Percentiles rank a stretch among this genome's conserved stretches.
These are phyloP conservation scores for Marasmius oreades DNA, from an alignment of 1,284 basidiomycete genomes.

Conservation along the genomic window DNA sequence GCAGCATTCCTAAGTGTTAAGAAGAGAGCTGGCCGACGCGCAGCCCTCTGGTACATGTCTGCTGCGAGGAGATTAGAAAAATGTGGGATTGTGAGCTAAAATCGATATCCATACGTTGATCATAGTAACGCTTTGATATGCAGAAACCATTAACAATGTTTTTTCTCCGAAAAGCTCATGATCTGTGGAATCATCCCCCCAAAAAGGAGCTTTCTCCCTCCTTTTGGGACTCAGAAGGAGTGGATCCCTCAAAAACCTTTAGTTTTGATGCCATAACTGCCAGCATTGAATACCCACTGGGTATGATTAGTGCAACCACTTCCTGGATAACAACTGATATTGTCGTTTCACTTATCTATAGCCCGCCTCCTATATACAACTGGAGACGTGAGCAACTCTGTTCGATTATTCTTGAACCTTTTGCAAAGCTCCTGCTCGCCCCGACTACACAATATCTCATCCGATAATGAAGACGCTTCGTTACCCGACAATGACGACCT, in stretches of 20 bases:
- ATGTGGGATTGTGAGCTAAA: slow-evolving; percentile 65
- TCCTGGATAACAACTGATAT: slow-evolving; percentile 5
- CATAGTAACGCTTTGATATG: neutral
- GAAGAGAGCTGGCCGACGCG: slow-evolving; percentile 54
- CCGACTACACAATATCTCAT: slow-evolving; percentile 16
- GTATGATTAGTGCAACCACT: slow-evolving; percentile 31
- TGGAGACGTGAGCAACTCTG: slow-evolving; percentile 67
- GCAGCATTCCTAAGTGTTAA: slow-evolving; percentile 65
- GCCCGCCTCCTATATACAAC: slow-evolving; percentile 75
- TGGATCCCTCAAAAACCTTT: slow-evolving; percentile 29
- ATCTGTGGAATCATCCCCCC: slow-evolving; percentile 48
- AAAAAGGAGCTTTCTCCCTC: slow-evolving; percentile 65
- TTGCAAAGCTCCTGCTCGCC: slow-evolving; percentile 38
- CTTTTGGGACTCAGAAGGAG: slow-evolving; percentile 71
- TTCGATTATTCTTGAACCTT: slow-evolving; percentile 62
- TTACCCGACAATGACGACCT: slow-evolving; percentile 48
- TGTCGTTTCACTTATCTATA: slow-evolving; percentile 23
- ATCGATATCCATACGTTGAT: neutral
- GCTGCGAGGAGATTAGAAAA: slow-evolving; percentile 76
- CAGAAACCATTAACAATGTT: slow-evolving; percentile 82
- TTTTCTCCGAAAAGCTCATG: slow-evolving; percentile 67
- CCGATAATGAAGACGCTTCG: slow-evolving; percentile 17
- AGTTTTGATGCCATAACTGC: slow-evolving; percentile 61
- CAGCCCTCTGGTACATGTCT: slow-evolving; percentile 71
- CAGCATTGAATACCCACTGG: slow-evolving; percentile 75